A percentile compares a stretch with the other conserved stretches of the same genome.
These are phyloP conservation scores for Nosema bombycis DNA, from an alignment of 371 early-diverging fungal genomes.

Conservation along the genomic window DNA sequence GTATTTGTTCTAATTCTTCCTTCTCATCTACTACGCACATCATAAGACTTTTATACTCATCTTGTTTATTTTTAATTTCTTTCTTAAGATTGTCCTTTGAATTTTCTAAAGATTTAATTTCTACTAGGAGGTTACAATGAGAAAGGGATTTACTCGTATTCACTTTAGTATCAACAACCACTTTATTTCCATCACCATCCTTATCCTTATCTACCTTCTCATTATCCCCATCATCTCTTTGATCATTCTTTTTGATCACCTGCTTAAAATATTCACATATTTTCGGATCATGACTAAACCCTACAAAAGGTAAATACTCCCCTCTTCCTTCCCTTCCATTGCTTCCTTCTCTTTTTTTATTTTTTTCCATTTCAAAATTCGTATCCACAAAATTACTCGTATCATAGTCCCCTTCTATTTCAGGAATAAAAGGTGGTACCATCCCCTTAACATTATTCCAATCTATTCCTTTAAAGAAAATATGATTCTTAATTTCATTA, in stretches of 20 bases:
- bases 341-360: slow-evolving; percentile 48
- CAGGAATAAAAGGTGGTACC: slow-evolving; percentile 73
- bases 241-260: background rate
- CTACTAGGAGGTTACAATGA: too few species aligned
- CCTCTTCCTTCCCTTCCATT: slow-evolving; percentile 20
- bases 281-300: slow-evolving; percentile 64
- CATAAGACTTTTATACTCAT: slow-evolving; percentile 11
- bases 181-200: background rate
- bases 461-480: slow-evolving; percentile 74
- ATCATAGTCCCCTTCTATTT: slow-evolving; percentile 69
- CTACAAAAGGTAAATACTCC: slow-evolving; percentile 58
- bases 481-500: slow-evolving; percentile 72
- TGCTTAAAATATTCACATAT: slow-evolving; percentile 2
- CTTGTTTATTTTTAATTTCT: background rate
- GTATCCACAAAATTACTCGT: slow-evolving; percentile 70
- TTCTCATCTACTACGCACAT: slow-evolving; percentile 14
- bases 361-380: slow-evolving; percentile 64
- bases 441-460: slow-evolving; percentile 76
- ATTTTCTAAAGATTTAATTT: background rate
- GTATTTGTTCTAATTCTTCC: slow-evolving; percentile 26
- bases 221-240: background rate
- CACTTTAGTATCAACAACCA: slow-evolving; percentile 9
- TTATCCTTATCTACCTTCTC: background rate
- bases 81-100: background rate
- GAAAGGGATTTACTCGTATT: background rate